phyloP scores from a whole-genome alignment of 2,329 filamentous ascomycete genomes.

The Xylariales sp. region DNA sequence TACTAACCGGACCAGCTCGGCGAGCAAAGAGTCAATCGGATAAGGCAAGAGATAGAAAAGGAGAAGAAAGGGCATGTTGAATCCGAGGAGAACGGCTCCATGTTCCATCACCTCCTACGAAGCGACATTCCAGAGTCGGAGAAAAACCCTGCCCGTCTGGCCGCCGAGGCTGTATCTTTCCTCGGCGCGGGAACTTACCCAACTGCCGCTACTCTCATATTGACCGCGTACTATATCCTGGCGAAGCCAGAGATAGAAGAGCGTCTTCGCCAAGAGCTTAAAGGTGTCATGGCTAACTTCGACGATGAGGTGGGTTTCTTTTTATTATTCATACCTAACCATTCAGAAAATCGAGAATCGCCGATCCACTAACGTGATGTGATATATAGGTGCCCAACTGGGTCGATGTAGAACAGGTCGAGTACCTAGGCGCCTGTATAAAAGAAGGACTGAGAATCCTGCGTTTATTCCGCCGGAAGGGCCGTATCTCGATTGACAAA shows the following conservation, averaged over 20 bases:
- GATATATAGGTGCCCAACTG: constrained; percentile 18
- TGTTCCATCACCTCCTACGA: constrained; percentile 34
- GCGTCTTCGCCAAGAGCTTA: constrained; percentile 30
- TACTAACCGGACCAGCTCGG: constrained; percentile 16
- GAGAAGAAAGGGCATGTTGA: constrained; percentile 19
- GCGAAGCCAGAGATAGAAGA: constrained; percentile 25
- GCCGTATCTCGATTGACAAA: constrained; percentile 32
- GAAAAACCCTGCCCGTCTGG: constrained; percentile 28
- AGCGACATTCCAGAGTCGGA: constrained; percentile 31
- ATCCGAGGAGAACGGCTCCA: constrained; percentile 17
- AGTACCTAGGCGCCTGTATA: constrained; percentile 28
- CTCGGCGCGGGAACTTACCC: constrained; percentile 31
- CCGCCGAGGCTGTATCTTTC: constrained; percentile 29
- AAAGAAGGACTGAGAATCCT: constrained; percentile 30
- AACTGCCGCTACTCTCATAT: constrained; percentile 26
- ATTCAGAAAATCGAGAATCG: too few species aligned
- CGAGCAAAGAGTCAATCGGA: constrained; percentile 12
- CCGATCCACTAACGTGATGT: not conserved
- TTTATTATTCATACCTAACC: not conserved
- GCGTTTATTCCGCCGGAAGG: constrained; percentile 28
- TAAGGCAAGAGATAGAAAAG: constrained; percentile 6
- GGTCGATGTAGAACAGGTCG: constrained; percentile 30
- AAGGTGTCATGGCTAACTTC: constrained; percentile 21
- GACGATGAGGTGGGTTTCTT: constrained; percentile 9
- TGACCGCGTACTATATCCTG: constrained; percentile 32